Evolutionary conservation across 768 basidiomycete genomes (phyloP).

Genomic region (Mrakia blollopis): DNA sequence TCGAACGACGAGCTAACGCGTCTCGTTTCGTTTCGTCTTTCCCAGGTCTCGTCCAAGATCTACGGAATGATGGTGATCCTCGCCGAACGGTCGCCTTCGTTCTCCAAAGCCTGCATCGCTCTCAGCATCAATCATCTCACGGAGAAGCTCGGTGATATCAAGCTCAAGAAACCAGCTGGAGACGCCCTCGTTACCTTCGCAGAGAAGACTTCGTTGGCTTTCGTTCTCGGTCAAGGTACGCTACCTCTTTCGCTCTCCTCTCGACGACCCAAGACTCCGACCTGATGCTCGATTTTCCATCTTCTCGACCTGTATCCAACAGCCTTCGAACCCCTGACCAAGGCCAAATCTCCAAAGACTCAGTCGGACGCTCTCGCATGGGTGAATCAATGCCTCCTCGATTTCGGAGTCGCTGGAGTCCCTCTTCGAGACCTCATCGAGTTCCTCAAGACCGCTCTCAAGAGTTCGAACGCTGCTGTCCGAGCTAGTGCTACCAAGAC

Average conservation of each 20-base stretch:
- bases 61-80: slow-evolving; percentile 70
- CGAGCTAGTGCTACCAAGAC: slow-evolving; percentile 90
- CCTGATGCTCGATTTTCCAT: not conserved
- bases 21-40: not conserved
- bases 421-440: slow-evolving; percentile 79
- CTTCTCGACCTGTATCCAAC: not conserved
- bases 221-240: slow-evolving; percentile 85
- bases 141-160: slow-evolving; percentile 93
- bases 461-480: slow-evolving; percentile 90
- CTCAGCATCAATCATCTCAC: slow-evolving; percentile 72
- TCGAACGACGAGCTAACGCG: not conserved
- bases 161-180: slow-evolving; percentile 92
- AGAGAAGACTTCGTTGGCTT: slow-evolving; percentile 89
- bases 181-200: slow-evolving; percentile 77
- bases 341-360: slow-evolving; percentile 96
- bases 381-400: slow-evolving; percentile 76
- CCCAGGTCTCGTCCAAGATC: slow-evolving; percentile 83
- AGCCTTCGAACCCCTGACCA: slow-evolving; percentile 90
- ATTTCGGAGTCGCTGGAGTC: slow-evolving; percentile 87
- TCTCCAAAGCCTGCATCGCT: slow-evolving; percentile 78
- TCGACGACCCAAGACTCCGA: not conserved
- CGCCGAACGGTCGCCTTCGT: slow-evolving; percentile 72
- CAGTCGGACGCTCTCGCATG: slow-evolving; percentile 83
- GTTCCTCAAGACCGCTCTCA: slow-evolving; percentile 76
- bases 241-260: not conserved